phyloP scores from a whole-genome alignment of 2,329 filamentous ascomycete species.

The Ustulina deusta region DNA sequence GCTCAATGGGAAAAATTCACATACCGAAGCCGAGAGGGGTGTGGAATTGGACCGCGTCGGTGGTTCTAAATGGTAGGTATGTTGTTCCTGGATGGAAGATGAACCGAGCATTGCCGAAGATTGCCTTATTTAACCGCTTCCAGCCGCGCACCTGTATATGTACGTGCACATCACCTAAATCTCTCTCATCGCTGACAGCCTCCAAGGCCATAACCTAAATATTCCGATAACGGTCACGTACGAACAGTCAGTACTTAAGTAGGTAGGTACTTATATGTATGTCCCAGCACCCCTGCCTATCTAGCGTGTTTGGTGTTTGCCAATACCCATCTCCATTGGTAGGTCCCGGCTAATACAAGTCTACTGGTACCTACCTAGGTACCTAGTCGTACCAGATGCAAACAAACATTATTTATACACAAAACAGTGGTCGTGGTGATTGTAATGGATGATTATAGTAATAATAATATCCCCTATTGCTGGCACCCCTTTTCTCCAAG shows the following conservation, averaged over 20 bases:
- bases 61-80: constrained; percentile 26
- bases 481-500: too few relatives aligned
- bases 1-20: constrained; percentile 18
- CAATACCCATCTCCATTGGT: too few relatives aligned
- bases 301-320: too few relatives aligned
- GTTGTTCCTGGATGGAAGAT: constrained; percentile 19
- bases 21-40: background rate
- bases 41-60: constrained; percentile 35
- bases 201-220: too few relatives aligned
- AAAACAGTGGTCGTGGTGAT: too few relatives aligned
- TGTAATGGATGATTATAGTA: too few relatives aligned
- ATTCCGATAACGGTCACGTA: background rate
- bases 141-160: constrained; percentile 30
- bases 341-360: too few relatives aligned
- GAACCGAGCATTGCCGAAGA: constrained; percentile 47
- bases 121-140: constrained; percentile 46
- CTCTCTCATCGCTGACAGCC: constrained; percentile 6
- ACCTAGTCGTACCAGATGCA: too few relatives aligned
- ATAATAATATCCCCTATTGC: too few relatives aligned
- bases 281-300: background rate
- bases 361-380: too few relatives aligned
- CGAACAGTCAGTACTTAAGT: too few relatives aligned
- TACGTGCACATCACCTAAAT: background rate
- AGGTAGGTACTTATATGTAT: background rate
- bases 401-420: too few relatives aligned